A percentile compares a stretch with the other conserved stretches of the same genome.
Conservation (phyloP, 169 alveolate species). For the Prorocentrum cordatum region DNA sequence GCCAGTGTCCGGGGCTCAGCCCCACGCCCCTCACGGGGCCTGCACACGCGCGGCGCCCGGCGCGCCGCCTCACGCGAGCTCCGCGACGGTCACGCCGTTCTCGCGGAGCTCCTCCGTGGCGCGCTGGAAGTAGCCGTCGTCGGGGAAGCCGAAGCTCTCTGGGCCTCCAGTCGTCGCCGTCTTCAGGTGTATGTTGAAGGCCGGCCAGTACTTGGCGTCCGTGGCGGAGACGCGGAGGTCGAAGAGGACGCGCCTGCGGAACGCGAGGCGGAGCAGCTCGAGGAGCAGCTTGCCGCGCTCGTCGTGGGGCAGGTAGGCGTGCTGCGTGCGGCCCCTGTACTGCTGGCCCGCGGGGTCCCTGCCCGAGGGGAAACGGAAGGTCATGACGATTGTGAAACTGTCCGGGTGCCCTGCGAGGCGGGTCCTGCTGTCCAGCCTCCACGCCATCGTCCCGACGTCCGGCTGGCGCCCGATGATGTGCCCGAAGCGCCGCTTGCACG, state of each 20-base stretch:
- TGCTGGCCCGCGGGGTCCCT: neutral
- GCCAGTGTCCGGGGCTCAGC: too few relatives aligned
- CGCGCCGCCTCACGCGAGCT: slow-evolving; percentile 11
- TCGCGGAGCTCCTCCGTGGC: slow-evolving; percentile 44
- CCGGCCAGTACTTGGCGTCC: slow-evolving; percentile 57
- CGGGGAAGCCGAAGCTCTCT: slow-evolving; percentile 31
- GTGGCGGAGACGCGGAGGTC: slow-evolving; percentile 35
- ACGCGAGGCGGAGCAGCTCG: slow-evolving; percentile 15
- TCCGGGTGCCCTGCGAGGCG: slow-evolving; percentile 54
- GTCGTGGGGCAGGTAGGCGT: slow-evolving; percentile 47
- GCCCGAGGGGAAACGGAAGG: slow-evolving; percentile 33
- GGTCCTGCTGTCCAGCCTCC: slow-evolving; percentile 41
- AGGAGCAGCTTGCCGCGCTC: slow-evolving; percentile 48
- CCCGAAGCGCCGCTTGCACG: slow-evolving; percentile 59
- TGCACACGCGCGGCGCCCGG: too few relatives aligned
- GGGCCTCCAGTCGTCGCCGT: neutral
- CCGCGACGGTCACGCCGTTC: slow-evolving; percentile 60
- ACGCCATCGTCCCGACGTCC: slow-evolving; percentile 33
- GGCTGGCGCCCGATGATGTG: slow-evolving; percentile 62
- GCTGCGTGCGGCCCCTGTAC: neutral
- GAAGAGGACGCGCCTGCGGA: slow-evolving; percentile 55
- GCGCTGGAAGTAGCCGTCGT: slow-evolving; percentile 51
- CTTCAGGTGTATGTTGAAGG: slow-evolving; percentile 49
- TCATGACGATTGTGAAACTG: slow-evolving; percentile 40
- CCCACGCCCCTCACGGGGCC: too few relatives aligned